Evolutionary conservation across 768 basidiomycete genomes (phyloP).

Genomic region (Xerocomus potaroensis): DNA sequence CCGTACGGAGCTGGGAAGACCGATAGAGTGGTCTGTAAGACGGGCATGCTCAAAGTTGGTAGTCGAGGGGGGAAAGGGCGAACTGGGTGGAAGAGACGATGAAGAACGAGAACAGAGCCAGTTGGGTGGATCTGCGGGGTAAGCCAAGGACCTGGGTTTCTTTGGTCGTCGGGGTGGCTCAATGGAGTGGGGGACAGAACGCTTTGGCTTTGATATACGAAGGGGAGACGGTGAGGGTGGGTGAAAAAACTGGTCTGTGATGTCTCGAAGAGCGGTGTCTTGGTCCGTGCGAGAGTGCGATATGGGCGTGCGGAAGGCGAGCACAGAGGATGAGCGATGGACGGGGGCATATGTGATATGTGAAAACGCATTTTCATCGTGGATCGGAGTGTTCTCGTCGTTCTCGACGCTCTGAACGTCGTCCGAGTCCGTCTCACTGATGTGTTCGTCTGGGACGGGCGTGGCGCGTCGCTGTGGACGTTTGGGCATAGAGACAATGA

Average conservation of each 20-base stretch:
- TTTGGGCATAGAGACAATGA: constrained; percentile 8
- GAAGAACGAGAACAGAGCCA: constrained; percentile 24
- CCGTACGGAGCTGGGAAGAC: constrained; percentile 4
- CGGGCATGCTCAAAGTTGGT: constrained; percentile 10
- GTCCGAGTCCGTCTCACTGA: constrained; percentile 21
- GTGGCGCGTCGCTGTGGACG: constrained; percentile 15
- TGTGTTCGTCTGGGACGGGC: constrained; percentile 6
- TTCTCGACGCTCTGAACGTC: constrained; percentile 11
- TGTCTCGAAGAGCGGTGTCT: constrained; percentile 27
- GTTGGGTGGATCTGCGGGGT: constrained; percentile 30
- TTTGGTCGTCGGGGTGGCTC: constrained; percentile 32
- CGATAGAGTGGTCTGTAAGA: constrained; percentile 1
- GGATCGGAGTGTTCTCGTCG: constrained; percentile 14
- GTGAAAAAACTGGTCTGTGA: constrained; percentile 34
- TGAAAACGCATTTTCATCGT: constrained; percentile 15
- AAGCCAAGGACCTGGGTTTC: constrained; percentile 29
- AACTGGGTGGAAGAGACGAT: constrained; percentile 34
- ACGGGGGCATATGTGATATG: constrained; percentile 5
- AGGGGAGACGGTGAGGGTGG: constrained; percentile 30
- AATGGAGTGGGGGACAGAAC: constrained; percentile 3
- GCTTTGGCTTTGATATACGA: constrained; percentile 21
- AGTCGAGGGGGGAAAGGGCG: constrained; percentile 27
- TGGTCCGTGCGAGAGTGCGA: constrained; percentile 18
- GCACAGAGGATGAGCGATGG: constrained; percentile 14
- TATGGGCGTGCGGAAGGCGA: constrained; percentile 21